These are phyloP conservation scores for Komagataella populi DNA, from an alignment of 805 yeast genomes.

Conservation along the genomic window DNA sequence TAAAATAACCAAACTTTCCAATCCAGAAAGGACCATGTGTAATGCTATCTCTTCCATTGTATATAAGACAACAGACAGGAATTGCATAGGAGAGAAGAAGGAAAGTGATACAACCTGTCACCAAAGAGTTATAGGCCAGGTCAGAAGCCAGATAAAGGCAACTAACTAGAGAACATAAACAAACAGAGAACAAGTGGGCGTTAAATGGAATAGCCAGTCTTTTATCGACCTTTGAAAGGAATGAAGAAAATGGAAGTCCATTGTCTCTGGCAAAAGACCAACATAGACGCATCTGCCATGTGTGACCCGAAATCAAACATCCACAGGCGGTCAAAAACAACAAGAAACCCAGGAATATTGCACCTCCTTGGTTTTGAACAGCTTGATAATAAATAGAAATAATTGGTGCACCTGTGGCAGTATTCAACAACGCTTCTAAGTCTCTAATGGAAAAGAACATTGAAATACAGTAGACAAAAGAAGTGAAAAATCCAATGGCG, in stretches of 20 bases:
- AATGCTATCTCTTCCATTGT: constrained; percentile 36
- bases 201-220: constrained; percentile 40
- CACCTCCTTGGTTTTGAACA: constrained; percentile 35
- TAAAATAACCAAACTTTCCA: constrained; percentile 36
- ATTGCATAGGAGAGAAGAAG: constrained; percentile 43
- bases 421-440: constrained; percentile 29
- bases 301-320: constrained; percentile 46
- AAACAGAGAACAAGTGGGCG: constrained; percentile 43
- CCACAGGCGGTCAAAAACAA: constrained; percentile 41
- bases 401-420: constrained; percentile 50
- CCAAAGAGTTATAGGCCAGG: constrained; percentile 55
- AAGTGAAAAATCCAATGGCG: constrained; percentile 51
- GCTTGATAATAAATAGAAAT: constrained; percentile 52
- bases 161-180: constrained; percentile 39
- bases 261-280: constrained; percentile 62
- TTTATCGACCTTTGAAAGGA: constrained; percentile 33
- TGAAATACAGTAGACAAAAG: constrained; percentile 36
- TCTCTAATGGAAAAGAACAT: constrained; percentile 49
- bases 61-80: constrained; percentile 34
- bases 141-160: constrained; percentile 53
- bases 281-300: constrained; percentile 56
- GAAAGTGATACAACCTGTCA: constrained; percentile 46
- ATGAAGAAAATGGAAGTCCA: constrained; percentile 41
- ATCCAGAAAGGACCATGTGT: constrained; percentile 58
- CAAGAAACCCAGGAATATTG: constrained; percentile 33